phyloP scores from a whole-genome alignment of 306 rosid species.

The Arachis hypogaea region DNA sequence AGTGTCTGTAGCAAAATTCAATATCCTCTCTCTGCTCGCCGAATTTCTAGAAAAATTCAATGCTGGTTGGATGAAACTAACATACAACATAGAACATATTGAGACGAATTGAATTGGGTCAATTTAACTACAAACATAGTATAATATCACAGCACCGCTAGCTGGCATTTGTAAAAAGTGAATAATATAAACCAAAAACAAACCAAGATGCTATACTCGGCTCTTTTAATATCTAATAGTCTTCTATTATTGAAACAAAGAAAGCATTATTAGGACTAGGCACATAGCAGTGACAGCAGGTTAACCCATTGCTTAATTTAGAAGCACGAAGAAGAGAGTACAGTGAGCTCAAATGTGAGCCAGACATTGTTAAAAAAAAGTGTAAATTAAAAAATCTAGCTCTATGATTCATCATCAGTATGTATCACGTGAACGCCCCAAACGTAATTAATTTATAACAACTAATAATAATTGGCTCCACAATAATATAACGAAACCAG shows the following conservation, averaged over 20 bases:
- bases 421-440: constrained; percentile 39
- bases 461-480: constrained; percentile 37
- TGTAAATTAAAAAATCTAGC: not conserved
- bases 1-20: not conserved
- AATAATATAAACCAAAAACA: not conserved
- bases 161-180: constrained; percentile 30
- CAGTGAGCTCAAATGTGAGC: no score
- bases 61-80: not conserved
- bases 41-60: constrained; percentile 35
- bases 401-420: not conserved
- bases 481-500: constrained; percentile 33
- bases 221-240: no score
- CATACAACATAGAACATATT: no score
- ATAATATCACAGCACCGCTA: not conserved
- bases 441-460: constrained; percentile 26
- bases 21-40: constrained; percentile 24
- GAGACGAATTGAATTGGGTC: constrained; percentile 22
- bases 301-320: constrained; percentile 5
- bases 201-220: no score
- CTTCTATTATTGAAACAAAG: not conserved
- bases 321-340: not conserved
- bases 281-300: not conserved
- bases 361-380: no score
- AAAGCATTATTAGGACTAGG: not conserved
- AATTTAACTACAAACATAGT: not conserved